Evolutionary conservation across 2,329 filamentous ascomycete genomes (phyloP), one percentile per base, ranked within the genome.

Genomic region (Chaetomium sp.): DNA sequence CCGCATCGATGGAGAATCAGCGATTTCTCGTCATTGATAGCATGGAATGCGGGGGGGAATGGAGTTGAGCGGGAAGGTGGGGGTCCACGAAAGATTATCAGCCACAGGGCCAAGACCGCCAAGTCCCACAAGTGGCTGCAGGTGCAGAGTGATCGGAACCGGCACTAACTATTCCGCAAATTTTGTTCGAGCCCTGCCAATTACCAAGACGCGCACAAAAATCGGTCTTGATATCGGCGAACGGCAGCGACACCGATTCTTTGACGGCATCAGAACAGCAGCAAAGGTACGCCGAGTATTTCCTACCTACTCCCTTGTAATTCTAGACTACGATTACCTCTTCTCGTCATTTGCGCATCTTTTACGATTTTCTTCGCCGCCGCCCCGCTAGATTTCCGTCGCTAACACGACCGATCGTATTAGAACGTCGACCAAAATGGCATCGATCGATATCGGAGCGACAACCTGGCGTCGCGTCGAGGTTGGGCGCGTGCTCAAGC

Each of bases 401-500:
- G 57, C 71, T 75, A 69, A 68, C 78, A 87, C 83, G 84, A 82
- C 80, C 82, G 80, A 81, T 82, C 85, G 23, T 57, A 60, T 45
- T 54, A 67, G 67, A 70, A 65, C 66, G 66, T 65, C 70, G 67
- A 67, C 67, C 64, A 89, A 82, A 87, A 92, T 92, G 90, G 88
- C 89, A 83, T 89, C 92, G 85, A 88, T 90, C 83, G 84, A 89
- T 78, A 89, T 93, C 83, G 89, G 89, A 83, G 84, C 88, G 81
- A 90, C 90, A 79, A 86, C 88, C 81, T 96, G 93, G 93, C 93
- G 93, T 86, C 87, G 93, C 83, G 93, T 99, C 81, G 93, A 99
- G 90, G 92, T 97, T 82, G 95, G 95, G 89, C 93, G 95, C 80
- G 89, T 99, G 78, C 90, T 97, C 80, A 88, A 96, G 81, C 89